Evolutionary conservation across 2,329 filamentous ascomycete genomes (phyloP), one percentile per base, ranked within the genome.

Genomic region (Aureobasidium sp.): DNA sequence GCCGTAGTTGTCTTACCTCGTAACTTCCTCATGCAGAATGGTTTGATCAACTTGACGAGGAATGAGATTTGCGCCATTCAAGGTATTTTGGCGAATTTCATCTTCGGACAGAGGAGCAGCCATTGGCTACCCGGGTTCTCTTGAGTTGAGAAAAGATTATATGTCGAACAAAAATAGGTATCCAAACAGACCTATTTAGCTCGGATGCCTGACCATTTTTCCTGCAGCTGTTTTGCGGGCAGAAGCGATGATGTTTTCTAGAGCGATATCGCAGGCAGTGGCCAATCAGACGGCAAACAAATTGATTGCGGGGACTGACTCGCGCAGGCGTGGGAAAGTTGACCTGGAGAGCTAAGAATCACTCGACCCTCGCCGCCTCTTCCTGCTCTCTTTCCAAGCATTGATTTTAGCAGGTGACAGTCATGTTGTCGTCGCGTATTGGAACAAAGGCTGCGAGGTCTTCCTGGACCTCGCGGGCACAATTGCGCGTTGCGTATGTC

Each of bases 351-450:
- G 56, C 32, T 59, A 8, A 10, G n/a, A 50, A 50, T 59, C 44
- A 32, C 27, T 46, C 26, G 20, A 50, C 32, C 24, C 43, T 43
- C 26, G 47, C n/a, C 36, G 34, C 56, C 36, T 50, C 27, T n/a
- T 27, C 20, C 10, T 47, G n/a, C 41, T 59, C 37, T n/a, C 12
- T 27, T 9, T 27, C 46, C 56, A 59, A 59, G 56, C 56, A 59
- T 55, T 52, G 50, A 59, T 27, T 20, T 20, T 6, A 51, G 53
- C 47, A 47, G 44, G 29, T 50, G 44, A 46, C 44, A 59, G 17
- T 9, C 56, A 63, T 63, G 62, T 63, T 63, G 62, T 63, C 62
- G 39, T 63, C 62, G 36, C 55, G 62, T 47, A 39, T 63, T 60
- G 62, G 62, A 48, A n/a, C 39, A 29, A 63, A 43, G 27, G 55